A percentile compares a stretch with the other conserved stretches of the same genome.
These are phyloP conservation scores for Aspergillus funiculosus DNA, from an alignment of 495 filamentous ascomycete species.

Conservation along the genomic window DNA sequence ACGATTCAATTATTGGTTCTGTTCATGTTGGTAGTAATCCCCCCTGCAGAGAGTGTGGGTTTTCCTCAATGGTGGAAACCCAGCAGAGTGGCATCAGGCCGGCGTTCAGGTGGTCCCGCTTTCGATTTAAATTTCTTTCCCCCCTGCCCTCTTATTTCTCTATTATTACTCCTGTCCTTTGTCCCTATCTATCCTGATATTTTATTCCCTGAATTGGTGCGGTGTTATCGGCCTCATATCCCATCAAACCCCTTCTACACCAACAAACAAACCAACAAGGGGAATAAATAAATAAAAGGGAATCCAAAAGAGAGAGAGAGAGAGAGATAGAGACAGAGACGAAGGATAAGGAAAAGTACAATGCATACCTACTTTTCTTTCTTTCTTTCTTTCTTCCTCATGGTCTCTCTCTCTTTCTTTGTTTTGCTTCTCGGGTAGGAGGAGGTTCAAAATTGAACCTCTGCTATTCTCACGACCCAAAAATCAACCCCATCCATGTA, in stretches of 20 bases:
- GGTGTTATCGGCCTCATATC: no score
- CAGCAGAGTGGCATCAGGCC: conserved; percentile 46
- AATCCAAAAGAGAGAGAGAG: not conserved
- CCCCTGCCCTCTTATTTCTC: conserved; percentile 28
- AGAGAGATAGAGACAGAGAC: not conserved
- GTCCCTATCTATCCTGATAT: conserved; percentile 18
- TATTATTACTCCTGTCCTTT: conserved; percentile 18
- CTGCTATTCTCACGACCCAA: conserved; percentile 2
- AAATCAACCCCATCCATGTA: conserved; percentile 17
- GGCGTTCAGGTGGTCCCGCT: conserved; percentile 45
- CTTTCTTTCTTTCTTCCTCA: conserved; percentile 1
- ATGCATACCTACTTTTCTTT: conserved; percentile 1
- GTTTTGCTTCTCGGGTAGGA: no score
- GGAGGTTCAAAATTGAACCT: no score
- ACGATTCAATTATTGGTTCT: conserved; percentile 34
- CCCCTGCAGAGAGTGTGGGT: conserved; percentile 34
- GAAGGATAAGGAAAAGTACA: not conserved
- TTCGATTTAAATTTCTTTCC: conserved; percentile 30
- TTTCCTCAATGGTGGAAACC: conserved; percentile 30
- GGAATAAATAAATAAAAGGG: no score
- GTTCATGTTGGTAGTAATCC: conserved; percentile 39
- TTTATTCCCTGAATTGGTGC: no score
- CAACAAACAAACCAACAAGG: not conserved
- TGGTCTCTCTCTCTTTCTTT: not conserved
- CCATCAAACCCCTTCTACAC: not conserved